Evolutionary conservation across 306 rosid genomes (phyloP), one percentile per base, ranked within the genome.

Genomic region (Dryas drummondii): DNA sequence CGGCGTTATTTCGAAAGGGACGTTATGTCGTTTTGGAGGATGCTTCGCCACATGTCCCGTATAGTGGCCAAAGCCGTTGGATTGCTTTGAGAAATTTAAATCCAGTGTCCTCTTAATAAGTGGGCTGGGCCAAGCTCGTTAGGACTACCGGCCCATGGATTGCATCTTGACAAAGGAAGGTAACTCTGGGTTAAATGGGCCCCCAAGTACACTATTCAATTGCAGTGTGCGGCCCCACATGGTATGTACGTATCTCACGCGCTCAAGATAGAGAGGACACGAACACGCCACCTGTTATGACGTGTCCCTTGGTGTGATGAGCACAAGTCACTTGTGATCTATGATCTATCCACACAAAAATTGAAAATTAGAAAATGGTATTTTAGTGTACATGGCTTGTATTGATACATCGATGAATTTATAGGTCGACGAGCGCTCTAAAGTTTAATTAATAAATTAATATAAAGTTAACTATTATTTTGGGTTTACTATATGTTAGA

Each of bases 11-110:
- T 47, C 74, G 76, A 68, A 17, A 57, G 57, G 26, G 76, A 62
- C 72, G 72, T 73, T 53, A 41, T 70, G 71, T 70, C 56, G 14
- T 50, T 22, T 17, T 17, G 40, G 9, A 4, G 2, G 14, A 54
- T 40, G 40, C 5, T 44, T 1, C 0, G 80, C 66, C 90, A 82
- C 80, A 58, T 68, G 75, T 74, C 12, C 0, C 4, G 19, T 66
- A 54, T 14, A 44, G 68, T 57, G 62, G 48, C 63, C 54, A 37
- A 4, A 45, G 47, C 81, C 84, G 71, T 76, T 84, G 26, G 86
- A 75, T 79, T 57, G 13, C 52, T 37, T 64, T 32, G 4, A 16
- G 41, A 16, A 9, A 5, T 8, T 70, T 70, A 70, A 40, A 70
- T 14, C 42, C 42, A 40, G 10, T 32, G n/a, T 32, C 37, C 37